phyloP scores from a whole-genome alignment of 768 basidiomycete species.

The Lentinula aciculospora region DNA sequence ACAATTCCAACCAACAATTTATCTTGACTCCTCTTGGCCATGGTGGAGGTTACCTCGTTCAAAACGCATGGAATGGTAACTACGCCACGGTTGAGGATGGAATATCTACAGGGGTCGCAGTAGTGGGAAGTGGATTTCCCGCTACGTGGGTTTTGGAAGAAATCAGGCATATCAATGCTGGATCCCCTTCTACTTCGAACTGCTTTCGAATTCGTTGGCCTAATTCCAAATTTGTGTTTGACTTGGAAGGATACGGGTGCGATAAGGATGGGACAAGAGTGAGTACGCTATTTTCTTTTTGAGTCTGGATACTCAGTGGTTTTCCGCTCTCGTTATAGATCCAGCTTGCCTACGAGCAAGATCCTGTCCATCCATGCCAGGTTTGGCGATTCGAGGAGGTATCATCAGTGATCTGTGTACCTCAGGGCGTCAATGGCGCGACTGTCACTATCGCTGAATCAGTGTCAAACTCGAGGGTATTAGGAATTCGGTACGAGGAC shows the following conservation, averaged over 20 bases:
- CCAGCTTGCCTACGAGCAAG: background rate
- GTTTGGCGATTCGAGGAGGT: slow-evolving; percentile 1
- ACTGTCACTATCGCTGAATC: background rate
- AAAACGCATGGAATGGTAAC: background rate
- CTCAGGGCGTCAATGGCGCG: background rate
- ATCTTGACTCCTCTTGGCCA: background rate
- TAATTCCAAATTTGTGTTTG: background rate
- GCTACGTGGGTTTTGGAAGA: background rate
- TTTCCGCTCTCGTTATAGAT: background rate
- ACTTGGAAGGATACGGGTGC: background rate
- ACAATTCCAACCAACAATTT: background rate
- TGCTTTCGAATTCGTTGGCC: background rate
- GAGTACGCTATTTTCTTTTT: too few species aligned
- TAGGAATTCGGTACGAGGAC: background rate
- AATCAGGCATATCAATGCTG: background rate
- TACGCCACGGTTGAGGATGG: background rate
- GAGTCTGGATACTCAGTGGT: too few species aligned
- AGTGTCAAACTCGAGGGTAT: background rate
- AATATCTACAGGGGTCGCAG: background rate
- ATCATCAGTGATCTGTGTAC: background rate
- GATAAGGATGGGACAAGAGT: background rate
- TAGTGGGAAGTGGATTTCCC: background rate
- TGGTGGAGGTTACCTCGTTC: background rate
- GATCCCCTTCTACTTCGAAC: background rate
- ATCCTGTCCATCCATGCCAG: slow-evolving; percentile 1